Evolutionary conservation across 148 eudicot genomes (phyloP).

Genomic region (Tetragonia tetragonoides): DNA sequence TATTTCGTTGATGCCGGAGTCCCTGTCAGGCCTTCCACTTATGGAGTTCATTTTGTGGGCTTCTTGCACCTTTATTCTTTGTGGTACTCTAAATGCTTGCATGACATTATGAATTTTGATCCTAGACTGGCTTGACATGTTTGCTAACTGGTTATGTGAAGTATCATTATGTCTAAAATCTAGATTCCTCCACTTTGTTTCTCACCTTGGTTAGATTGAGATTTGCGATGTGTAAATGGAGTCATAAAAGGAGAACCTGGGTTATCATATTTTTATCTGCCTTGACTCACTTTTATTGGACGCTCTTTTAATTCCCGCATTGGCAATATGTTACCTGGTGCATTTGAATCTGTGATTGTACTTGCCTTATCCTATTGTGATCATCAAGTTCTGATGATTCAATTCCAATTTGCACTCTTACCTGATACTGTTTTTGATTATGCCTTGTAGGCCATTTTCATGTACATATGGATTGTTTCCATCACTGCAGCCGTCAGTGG

Average conservation of each 20-base stretch:
- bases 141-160: neutral
- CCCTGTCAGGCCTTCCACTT: neutral
- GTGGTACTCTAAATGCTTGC: neutral
- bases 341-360: neutral
- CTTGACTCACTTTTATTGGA: neutral
- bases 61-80: neutral
- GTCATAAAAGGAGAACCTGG: too few species aligned
- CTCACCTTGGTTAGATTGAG: neutral
- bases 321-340: neutral
- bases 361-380: neutral
- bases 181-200: neutral
- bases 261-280: too few species aligned
- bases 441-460: slow-evolving; percentile 13
- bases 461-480: neutral
- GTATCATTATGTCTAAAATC: neutral
- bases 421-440: neutral
- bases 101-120: neutral
- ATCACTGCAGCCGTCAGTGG: neutral
- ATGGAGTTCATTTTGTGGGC: neutral
- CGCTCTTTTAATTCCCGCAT: neutral
- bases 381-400: neutral
- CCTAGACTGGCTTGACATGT: neutral
- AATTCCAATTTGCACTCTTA: neutral
- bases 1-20: too few species aligned
- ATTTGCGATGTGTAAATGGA: neutral